Percentiles rank a stretch among this genome's conserved stretches.
Evolutionary conservation across 2,329 filamentous ascomycete genomes (phyloP).

Genomic region (Penicillium hordei): DNA sequence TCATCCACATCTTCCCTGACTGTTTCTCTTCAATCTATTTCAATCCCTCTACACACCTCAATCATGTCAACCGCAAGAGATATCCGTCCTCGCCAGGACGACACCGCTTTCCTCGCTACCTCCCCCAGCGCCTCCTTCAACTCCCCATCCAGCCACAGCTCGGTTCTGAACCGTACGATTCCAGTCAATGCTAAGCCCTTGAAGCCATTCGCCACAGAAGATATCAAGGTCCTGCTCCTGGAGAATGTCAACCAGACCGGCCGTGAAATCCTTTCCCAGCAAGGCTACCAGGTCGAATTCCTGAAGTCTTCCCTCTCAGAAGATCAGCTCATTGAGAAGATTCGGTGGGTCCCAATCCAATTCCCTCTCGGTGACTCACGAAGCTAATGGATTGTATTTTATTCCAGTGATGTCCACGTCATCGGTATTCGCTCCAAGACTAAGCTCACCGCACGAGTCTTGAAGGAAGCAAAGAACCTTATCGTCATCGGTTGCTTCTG

Average conservation of each 20-base stretch:
- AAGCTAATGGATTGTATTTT: background rate
- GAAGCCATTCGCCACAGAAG: conserved; percentile 92
- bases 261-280: conserved; percentile 72
- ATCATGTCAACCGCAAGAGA: conserved; percentile 37
- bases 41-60: conserved; percentile 9
- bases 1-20: conserved; percentile 13
- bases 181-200: conserved; percentile 66
- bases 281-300: conserved; percentile 95
- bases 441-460: conserved; percentile 80
- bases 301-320: conserved; percentile 87
- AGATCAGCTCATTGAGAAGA: conserved; percentile 94
- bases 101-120: conserved; percentile 61
- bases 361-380: background rate
- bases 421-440: conserved; percentile 99
- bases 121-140: conserved; percentile 75
- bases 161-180: conserved; percentile 44
- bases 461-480: conserved; percentile 87
- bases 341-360: conserved; percentile 61
- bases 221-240: conserved; percentile 92
- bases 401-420: conserved; percentile 80
- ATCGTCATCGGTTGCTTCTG: conserved; percentile 98
- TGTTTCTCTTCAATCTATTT: conserved; percentile 1
- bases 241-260: conserved; percentile 96
- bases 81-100: conserved; percentile 34
- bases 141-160: conserved; percentile 66